These are phyloP conservation scores for Hydrangea macrophylla DNA, from an alignment of 148 eudicot genomes.

Conservation along the genomic window DNA sequence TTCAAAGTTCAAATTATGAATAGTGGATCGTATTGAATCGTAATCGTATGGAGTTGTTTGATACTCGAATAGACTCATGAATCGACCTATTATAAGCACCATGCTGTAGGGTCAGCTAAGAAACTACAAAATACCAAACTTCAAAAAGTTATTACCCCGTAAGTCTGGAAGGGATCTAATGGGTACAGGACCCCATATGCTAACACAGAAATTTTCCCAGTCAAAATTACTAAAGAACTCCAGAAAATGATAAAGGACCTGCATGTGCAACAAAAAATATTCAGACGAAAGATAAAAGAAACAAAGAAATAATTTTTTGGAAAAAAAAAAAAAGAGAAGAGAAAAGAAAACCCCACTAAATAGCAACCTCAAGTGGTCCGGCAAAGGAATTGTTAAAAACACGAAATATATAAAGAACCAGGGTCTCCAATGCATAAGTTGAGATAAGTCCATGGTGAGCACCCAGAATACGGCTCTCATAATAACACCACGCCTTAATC, in stretches of 20 bases:
- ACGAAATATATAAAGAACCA: slow-evolving; percentile 95
- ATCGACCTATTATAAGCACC: no score
- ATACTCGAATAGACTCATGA: no score
- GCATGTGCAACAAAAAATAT: slow-evolving; percentile 14
- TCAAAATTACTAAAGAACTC: slow-evolving; percentile 94
- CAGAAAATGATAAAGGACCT: slow-evolving; percentile 94
- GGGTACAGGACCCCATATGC: slow-evolving; percentile 93
- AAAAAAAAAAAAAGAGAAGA: no score
- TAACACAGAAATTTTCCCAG: slow-evolving; percentile 90
- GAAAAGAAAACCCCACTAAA: neutral
- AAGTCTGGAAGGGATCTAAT: slow-evolving; percentile 77
- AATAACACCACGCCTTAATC: slow-evolving; percentile 97
- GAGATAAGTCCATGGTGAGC: slow-evolving; percentile 98
- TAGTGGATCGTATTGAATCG: no score
- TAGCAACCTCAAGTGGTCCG: slow-evolving; percentile 91
- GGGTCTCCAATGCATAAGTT: slow-evolving; percentile 91
- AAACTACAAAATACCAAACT: neutral
- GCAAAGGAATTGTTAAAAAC: slow-evolving; percentile 83
- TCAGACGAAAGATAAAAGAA: slow-evolving; percentile 16
- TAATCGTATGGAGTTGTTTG: no score
- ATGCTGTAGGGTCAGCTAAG: no score
- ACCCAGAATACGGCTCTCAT: slow-evolving; percentile 94
- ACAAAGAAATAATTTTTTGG: neutral
- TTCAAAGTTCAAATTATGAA: no score
- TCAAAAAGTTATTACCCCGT: slow-evolving; percentile 37